Evolutionary conservation across 495 filamentous ascomycete species (phyloP).

Genomic region (Podospora bellae-mahoneyi): DNA sequence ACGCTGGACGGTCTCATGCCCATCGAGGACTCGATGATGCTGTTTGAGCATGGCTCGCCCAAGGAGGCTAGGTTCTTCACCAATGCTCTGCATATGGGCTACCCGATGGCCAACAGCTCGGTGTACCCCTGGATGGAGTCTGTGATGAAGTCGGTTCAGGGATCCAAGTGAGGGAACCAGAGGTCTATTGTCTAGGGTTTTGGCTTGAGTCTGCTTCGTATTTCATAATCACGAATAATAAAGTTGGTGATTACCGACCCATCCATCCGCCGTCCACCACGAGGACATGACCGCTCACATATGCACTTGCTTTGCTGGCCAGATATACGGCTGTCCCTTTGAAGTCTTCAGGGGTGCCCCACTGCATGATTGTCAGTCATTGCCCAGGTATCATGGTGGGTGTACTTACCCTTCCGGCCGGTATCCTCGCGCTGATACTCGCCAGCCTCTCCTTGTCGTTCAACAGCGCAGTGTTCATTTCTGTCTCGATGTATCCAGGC

Average conservation of each 20-base stretch:
- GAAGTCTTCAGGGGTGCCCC: constrained; percentile 87
- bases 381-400: not conserved
- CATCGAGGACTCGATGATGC: constrained; percentile 68
- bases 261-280: constrained; percentile 94
- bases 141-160: constrained; percentile 39
- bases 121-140: constrained; percentile 57
- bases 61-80: constrained; percentile 69
- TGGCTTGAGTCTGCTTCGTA: not conserved
- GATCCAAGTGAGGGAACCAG: constrained; percentile 1
- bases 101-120: constrained; percentile 51
- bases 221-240: not conserved
- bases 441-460: constrained; percentile 63
- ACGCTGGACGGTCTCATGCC: constrained; percentile 70
- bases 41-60: constrained; percentile 65
- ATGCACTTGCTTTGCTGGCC: constrained; percentile 69
- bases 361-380: constrained; percentile 33
- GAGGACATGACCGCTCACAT: constrained; percentile 77
- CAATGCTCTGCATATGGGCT: constrained; percentile 62
- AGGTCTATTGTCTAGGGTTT: not conserved
- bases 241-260: constrained; percentile 58
- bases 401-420: constrained; percentile 57
- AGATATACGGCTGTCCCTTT: constrained; percentile 79
- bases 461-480: constrained; percentile 86
- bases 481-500: constrained; percentile 80
- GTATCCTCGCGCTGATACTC: constrained; percentile 78